phyloP scores from a whole-genome alignment of 2,329 filamentous ascomycete species.

The Fusarium armeniacum region DNA sequence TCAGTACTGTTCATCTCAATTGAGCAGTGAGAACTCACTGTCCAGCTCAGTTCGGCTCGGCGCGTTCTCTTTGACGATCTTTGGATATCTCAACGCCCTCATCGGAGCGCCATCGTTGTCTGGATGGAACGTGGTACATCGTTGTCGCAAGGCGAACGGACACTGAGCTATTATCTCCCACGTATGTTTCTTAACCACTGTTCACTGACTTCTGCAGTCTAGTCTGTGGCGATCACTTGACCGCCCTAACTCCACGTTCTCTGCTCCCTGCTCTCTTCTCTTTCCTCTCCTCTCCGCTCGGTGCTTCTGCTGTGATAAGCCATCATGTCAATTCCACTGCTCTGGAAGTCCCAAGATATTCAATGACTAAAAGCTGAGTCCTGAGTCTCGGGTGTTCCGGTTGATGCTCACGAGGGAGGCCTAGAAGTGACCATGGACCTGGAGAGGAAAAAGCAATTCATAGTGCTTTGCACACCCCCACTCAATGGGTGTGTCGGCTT shows the following conservation, averaged over 20 bases:
- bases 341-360: constrained; percentile 1
- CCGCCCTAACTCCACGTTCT: constrained; percentile 24
- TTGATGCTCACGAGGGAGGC: constrained; percentile 30
- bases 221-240: constrained; percentile 22
- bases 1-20: constrained; percentile 5
- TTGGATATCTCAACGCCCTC: constrained; percentile 27
- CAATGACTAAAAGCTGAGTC: constrained; percentile 8
- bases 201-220: constrained; percentile 23
- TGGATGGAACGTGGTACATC: constrained; percentile 26
- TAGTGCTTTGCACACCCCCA: constrained; percentile 31
- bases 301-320: constrained; percentile 25
- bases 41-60: constrained; percentile 37
- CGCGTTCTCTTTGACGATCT: constrained; percentile 23
- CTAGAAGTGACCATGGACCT: constrained; percentile 4
- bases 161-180: constrained; percentile 12
- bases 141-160: constrained; percentile 19
- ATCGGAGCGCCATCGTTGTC: background rate
- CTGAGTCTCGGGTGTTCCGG: constrained; percentile 10
- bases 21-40: constrained; percentile 3
- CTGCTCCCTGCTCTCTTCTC: constrained; percentile 25
- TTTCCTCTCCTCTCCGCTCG: background rate
- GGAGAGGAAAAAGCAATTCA: constrained; percentile 38
- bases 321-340: constrained; percentile 11
- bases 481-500: constrained; percentile 18
- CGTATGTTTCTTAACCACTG: constrained; percentile 15